Evolutionary conservation across 352 stramenopile species (phyloP).

Genomic region (Globisporangium ultimum): DNA sequence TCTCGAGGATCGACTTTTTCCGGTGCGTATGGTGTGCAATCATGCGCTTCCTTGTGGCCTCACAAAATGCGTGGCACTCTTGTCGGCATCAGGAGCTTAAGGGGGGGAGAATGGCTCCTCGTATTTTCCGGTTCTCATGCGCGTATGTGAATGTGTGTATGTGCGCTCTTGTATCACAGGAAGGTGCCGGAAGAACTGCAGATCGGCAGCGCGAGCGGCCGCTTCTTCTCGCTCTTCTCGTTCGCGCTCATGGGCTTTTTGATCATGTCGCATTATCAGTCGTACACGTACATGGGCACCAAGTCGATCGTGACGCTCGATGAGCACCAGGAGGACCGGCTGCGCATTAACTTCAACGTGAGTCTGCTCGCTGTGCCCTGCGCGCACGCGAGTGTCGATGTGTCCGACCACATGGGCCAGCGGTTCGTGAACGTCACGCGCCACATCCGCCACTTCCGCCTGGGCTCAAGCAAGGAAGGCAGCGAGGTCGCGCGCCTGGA

Average conservation of each 20-base stretch:
- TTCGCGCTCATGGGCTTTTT: slow-evolving; percentile 52
- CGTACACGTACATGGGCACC: slow-evolving; percentile 38
- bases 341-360: slow-evolving; percentile 86
- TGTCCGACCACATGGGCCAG: slow-evolving; percentile 81
- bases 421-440: slow-evolving; percentile 73
- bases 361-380: slow-evolving; percentile 74
- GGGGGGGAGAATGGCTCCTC: too few relatives aligned
- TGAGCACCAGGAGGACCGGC: slow-evolving; percentile 72
- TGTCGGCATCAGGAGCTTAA: not conserved
- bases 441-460: slow-evolving; percentile 74
- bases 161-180: slow-evolving; percentile 16
- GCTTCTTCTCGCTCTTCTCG: slow-evolving; percentile 69
- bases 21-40: slow-evolving; percentile 1
- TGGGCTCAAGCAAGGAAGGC: slow-evolving; percentile 29
- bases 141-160: too few relatives aligned
- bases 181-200: slow-evolving; percentile 78
- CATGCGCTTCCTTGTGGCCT: not conserved
- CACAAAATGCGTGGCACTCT: not conserved
- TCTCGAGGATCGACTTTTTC: slow-evolving; percentile 18
- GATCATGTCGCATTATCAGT: slow-evolving; percentile 54
- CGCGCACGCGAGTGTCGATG: slow-evolving; percentile 63
- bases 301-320: slow-evolving; percentile 66
- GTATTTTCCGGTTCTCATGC: too few relatives aligned
- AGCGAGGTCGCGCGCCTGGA: slow-evolving; percentile 43
- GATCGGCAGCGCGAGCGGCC: slow-evolving; percentile 49